A percentile compares a stretch with the other conserved stretches of the same genome.
These are phyloP conservation scores for Powellomyces hirtus DNA, from an alignment of 192 early-diverging fungal genomes.

Conservation along the genomic window DNA sequence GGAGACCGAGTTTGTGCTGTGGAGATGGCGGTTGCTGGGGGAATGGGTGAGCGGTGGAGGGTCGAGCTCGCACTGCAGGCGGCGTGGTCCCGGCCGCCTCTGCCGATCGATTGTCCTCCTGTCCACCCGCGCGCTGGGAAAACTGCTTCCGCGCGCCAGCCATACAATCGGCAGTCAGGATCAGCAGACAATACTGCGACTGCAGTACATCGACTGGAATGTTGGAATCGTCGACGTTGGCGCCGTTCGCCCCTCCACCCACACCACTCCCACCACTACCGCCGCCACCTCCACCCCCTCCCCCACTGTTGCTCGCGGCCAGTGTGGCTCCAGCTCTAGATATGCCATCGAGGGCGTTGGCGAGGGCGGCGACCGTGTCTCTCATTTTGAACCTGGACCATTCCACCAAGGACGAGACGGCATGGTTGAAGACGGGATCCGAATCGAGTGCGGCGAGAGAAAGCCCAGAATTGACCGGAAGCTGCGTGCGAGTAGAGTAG, in stretches of 20 bases:
- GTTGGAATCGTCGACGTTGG: conserved; percentile 41
- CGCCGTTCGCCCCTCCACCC: too few relatives aligned
- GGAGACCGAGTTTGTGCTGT: conserved; percentile 11
- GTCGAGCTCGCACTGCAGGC: too few relatives aligned
- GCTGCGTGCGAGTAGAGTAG: conserved; percentile 41
- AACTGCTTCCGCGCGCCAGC: conserved; percentile 87
- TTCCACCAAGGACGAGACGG: conserved; percentile 71
- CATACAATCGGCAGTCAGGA: conserved; percentile 82
- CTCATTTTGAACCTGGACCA: conserved; percentile 73
- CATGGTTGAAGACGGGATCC: conserved; percentile 79
- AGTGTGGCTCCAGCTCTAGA: conserved; percentile 50
- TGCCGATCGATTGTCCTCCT: too few relatives aligned
- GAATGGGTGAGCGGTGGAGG: too few relatives aligned
- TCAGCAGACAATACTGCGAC: conserved; percentile 81
- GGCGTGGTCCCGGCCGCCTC: too few relatives aligned
- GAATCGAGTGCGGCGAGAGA: conserved; percentile 62
- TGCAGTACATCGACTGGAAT: conserved; percentile 71
- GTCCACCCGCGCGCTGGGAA: too few relatives aligned
- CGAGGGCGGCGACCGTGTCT: conserved; percentile 65
- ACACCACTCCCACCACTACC: too few relatives aligned
- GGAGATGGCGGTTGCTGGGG: too few relatives aligned
- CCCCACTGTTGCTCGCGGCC: background rate
- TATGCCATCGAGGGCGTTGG: conserved; percentile 71
- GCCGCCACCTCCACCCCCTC: conserved; percentile 12
- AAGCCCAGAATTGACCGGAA: conserved; percentile 72